Base-by-base conservation (phyloP, 768 basidiomycete species). In the Suillus ampliporus region DNA sequence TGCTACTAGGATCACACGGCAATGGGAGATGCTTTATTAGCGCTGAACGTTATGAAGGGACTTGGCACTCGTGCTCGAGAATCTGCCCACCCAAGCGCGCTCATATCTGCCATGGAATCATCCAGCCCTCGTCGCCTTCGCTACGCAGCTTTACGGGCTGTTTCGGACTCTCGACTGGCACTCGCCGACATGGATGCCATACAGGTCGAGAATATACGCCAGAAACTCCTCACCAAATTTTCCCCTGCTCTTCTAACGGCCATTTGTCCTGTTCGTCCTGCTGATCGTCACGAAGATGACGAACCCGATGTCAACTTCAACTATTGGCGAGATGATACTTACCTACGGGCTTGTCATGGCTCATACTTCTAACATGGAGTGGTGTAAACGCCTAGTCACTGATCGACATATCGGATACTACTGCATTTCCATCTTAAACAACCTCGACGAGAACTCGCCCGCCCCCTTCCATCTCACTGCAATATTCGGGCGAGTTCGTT, bases 141-240 rank as follows among this genome's bases (percentile, higher is more conserved):
- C 21, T 40, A 60, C 19, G 38, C 59, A 6, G 59, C 59, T 56
- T 53, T 60, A 48, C 51, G 59, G 7, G 38, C 34, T 35, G 34
- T 51, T 15, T 57, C 15, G 5, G 35, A 60, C 10, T 26, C 37
- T 38, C 53, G 53, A 56, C 9, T 56, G 17, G 23, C 15, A 11
- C 53, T 56, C 10, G 53, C 53, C 15, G 10, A 38, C 15, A 10
- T 56, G 19, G 23, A 38, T 26, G 37, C 37, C 37, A 38, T 56
- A 56, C 5, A 56, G 21, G 53, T 26, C 37, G 23, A 56, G 37
- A 38, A 26, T 5, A 26, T 26, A 11, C 37, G 35, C 37, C 15
- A 56, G 8, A 15, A 2, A 19, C 53, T 56, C 53, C 53, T 56
- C 6, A 38, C 53, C 5, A 7, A 56, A 26, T 11, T 56, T 6